Conservation (phyloP, 2,329 filamentous ascomycete species). For the Colletotrichum scovillei region DNA sequence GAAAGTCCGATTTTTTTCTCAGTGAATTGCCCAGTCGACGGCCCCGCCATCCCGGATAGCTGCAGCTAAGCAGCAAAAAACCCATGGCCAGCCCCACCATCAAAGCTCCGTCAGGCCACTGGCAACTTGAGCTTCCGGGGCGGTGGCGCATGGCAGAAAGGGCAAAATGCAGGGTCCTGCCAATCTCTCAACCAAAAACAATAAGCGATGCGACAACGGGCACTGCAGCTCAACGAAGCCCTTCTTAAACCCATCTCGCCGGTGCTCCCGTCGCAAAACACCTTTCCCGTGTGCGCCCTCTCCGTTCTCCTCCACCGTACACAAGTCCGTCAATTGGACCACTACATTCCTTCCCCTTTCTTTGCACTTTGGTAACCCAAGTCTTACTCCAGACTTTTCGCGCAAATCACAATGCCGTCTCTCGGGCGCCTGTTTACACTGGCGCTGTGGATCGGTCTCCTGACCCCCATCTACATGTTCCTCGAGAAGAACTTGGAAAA, state of each 20-base stretch:
- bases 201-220: slow-evolving; percentile 18
- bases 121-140: slow-evolving; percentile 23
- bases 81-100: neutral
- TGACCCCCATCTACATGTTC: slow-evolving; percentile 65
- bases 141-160: slow-evolving; percentile 36
- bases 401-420: slow-evolving; percentile 19
- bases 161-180: slow-evolving; percentile 32
- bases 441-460: slow-evolving; percentile 63
- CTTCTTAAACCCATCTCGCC: slow-evolving; percentile 6
- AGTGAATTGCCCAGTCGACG: slow-evolving; percentile 6
- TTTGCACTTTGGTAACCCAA: neutral
- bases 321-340: slow-evolving; percentile 1
- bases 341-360: slow-evolving; percentile 17
- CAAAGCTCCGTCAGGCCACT: slow-evolving; percentile 28
- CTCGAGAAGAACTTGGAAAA: slow-evolving; percentile 68
- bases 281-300: neutral
- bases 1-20: slow-evolving; percentile 33
- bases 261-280: slow-evolving; percentile 9
- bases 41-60: slow-evolving; percentile 28
- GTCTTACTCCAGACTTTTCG: neutral
- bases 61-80: neutral
- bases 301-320: neutral
- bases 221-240: slow-evolving; percentile 18
- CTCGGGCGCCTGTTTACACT: slow-evolving; percentile 59
- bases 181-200: slow-evolving; percentile 33